A percentile compares a stretch with the other conserved stretches of the same genome.
phyloP scores from a whole-genome alignment of 352 stramenopile genomes.

The Pythium phragmiticola region DNA sequence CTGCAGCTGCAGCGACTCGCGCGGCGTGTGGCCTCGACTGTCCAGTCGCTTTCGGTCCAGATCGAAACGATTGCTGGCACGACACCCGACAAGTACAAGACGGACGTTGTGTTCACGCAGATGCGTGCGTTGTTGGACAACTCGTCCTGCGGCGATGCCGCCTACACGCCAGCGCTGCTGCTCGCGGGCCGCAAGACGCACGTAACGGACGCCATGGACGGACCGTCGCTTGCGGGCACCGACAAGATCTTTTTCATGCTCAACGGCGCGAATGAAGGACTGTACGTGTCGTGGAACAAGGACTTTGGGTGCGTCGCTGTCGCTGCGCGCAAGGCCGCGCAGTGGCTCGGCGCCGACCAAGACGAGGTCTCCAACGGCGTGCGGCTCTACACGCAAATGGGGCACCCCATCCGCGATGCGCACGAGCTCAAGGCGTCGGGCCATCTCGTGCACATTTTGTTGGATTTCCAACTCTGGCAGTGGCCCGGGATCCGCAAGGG shows the following conservation, averaged over 20 bases:
- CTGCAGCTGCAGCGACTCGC: slow-evolving; percentile 22
- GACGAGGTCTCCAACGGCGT: slow-evolving; percentile 70
- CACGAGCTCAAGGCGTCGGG: slow-evolving; percentile 46
- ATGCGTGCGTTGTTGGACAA: slow-evolving; percentile 39
- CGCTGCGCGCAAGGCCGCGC: slow-evolving; percentile 44
- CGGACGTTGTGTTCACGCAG: slow-evolving; percentile 43
- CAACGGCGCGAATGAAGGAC: slow-evolving; percentile 74
- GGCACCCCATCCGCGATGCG: slow-evolving; percentile 46
- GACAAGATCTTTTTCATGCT: slow-evolving; percentile 84
- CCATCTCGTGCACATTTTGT: slow-evolving; percentile 69
- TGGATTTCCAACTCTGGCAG: slow-evolving; percentile 83
- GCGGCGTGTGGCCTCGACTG: slow-evolving; percentile 16
- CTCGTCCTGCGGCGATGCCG: slow-evolving; percentile 36
- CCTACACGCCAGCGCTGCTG: slow-evolving; percentile 37
- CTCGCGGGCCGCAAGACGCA: slow-evolving; percentile 34
- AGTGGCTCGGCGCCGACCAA: slow-evolving; percentile 62
- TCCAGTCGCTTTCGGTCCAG: slow-evolving; percentile 13
- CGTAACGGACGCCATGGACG: slow-evolving; percentile 63
- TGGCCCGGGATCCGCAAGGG: slow-evolving; percentile 80
- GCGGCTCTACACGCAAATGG: slow-evolving; percentile 73
- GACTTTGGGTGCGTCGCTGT: slow-evolving; percentile 57
- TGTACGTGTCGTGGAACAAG: slow-evolving; percentile 81
- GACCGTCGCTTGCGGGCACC: slow-evolving; percentile 22
- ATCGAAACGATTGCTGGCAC: slow-evolving; percentile 23
- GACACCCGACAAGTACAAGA: slow-evolving; percentile 60